Conservation (phyloP, 2,329 filamentous ascomycete species). For the Pseudodiploospora longispora region DNA sequence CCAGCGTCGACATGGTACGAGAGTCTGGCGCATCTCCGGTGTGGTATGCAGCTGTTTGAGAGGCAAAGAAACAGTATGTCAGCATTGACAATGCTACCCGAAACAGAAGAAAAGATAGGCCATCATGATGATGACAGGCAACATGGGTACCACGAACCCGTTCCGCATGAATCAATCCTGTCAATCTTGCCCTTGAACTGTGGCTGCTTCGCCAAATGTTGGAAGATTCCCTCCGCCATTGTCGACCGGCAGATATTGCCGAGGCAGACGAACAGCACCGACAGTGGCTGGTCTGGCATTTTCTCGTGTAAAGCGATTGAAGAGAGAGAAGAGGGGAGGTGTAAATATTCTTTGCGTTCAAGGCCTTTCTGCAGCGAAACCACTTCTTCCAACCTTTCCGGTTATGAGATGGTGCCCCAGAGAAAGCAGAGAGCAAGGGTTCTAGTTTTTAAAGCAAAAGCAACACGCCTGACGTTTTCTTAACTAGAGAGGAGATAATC, state of each 20-base stretch:
- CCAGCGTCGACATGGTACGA: slow-evolving; percentile 74
- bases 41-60: slow-evolving; percentile 66
- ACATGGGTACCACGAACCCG: slow-evolving; percentile 35
- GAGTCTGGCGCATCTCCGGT: slow-evolving; percentile 67
- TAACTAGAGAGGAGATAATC: too few species aligned
- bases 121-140: not conserved
- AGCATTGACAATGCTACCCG: not conserved
- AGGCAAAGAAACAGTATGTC: not conserved
- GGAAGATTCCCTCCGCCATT: slow-evolving; percentile 95
- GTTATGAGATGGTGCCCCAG: too few species aligned
- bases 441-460: too few species aligned
- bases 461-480: too few species aligned
- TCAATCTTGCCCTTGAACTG: slow-evolving; percentile 53
- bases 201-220: slow-evolving; percentile 55
- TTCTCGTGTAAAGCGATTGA: not conserved
- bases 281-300: slow-evolving; percentile 35
- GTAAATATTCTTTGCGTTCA: too few species aligned
- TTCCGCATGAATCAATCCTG: slow-evolving; percentile 81
- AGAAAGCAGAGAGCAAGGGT: too few species aligned
- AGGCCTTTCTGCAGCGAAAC: too few species aligned
- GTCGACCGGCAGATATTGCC: slow-evolving; percentile 93
- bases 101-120: too few species aligned
- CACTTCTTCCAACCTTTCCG: too few species aligned
- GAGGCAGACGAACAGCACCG: slow-evolving; percentile 88
- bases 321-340: not conserved